Evolutionary conservation across 2,329 filamentous ascomycete genomes (phyloP).

Genomic region (Fusarium sp.): DNA sequence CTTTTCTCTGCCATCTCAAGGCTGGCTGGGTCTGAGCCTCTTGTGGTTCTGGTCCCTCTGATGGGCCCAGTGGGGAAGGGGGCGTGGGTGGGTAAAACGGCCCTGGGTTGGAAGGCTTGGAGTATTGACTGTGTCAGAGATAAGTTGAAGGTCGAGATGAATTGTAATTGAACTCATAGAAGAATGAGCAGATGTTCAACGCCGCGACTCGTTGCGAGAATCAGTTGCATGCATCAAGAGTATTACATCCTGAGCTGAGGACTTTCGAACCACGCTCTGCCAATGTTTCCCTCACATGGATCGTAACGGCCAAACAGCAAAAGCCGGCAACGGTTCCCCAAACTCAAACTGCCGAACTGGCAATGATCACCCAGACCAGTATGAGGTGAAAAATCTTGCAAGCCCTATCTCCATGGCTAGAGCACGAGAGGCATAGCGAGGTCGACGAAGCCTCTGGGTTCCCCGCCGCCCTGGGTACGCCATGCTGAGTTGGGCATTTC

Average conservation of each 20-base stretch:
- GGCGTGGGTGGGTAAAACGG: slow-evolving; percentile 18
- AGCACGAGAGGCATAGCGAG: slow-evolving; percentile 24
- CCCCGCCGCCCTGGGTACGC: slow-evolving; percentile 25
- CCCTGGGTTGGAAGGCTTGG: slow-evolving; percentile 5
- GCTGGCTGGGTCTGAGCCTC: slow-evolving; percentile 1
- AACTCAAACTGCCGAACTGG: slow-evolving; percentile 28
- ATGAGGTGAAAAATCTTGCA: slow-evolving; percentile 13
- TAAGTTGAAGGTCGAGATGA: slow-evolving; percentile 27
- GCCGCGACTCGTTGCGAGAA: not conserved
- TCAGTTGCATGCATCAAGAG: not conserved
- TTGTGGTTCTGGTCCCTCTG: not conserved
- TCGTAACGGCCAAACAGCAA: slow-evolving; percentile 2
- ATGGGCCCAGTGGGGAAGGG: slow-evolving; percentile 23
- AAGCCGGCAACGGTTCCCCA: slow-evolving; percentile 28
- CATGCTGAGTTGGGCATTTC: not conserved
- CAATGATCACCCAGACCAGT: slow-evolving; percentile 16
- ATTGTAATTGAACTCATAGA: not conserved
- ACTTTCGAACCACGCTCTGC: not conserved
- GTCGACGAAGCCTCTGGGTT: slow-evolving; percentile 27
- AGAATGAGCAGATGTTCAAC: not conserved
- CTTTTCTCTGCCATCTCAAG: slow-evolving; percentile 3
- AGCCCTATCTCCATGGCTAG: slow-evolving; percentile 31
- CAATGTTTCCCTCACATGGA: slow-evolving; percentile 2
- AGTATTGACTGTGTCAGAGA: slow-evolving; percentile 13
- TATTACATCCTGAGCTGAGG: not conserved